Conservation (phyloP, 768 basidiomycete genomes). For the Lactarius quietus region DNA sequence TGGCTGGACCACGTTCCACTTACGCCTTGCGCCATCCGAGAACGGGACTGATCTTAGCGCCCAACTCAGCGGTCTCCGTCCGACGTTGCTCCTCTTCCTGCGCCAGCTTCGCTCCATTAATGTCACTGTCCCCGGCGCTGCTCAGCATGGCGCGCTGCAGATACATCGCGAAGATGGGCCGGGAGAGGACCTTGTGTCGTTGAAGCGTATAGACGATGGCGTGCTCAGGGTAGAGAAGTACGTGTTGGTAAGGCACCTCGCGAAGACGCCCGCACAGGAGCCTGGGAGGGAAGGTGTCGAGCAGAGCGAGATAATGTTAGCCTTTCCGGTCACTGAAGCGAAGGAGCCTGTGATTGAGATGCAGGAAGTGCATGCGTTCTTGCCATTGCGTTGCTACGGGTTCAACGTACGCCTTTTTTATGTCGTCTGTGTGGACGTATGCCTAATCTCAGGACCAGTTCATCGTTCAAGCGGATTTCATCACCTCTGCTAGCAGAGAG, state of each 20-base stretch:
- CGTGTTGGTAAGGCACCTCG: constrained; percentile 21
- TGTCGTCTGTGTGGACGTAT: not conserved
- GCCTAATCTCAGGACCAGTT: constrained; percentile 25
- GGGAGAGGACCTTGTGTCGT: constrained; percentile 1
- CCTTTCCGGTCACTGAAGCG: constrained; percentile 28
- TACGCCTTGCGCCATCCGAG: constrained; percentile 20
- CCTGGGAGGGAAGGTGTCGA: constrained; percentile 20
- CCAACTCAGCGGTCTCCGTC: constrained; percentile 24
- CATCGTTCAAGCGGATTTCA: constrained; percentile 33
- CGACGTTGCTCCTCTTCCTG: constrained; percentile 29
- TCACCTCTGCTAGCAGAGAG: constrained; percentile 32
- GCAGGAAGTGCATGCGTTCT: constrained; percentile 30
- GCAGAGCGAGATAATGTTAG: constrained; percentile 28
- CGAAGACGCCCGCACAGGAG: constrained; percentile 19
- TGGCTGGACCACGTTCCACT: constrained; percentile 30
- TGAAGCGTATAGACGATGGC: constrained; percentile 1
- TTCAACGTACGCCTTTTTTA: constrained; percentile 26
- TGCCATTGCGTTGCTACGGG: constrained; percentile 29
- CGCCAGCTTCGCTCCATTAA: constrained; percentile 25
- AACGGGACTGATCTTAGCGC: constrained; percentile 17
- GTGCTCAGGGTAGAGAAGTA: constrained; percentile 5
- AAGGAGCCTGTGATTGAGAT: constrained; percentile 17
- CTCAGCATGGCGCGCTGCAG: not conserved
- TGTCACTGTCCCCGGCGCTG: constrained; percentile 9
- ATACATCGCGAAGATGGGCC: constrained; percentile 14